Percentiles rank a stretch among this genome's conserved stretches.
Evolutionary conservation across 1,284 basidiomycete species (phyloP).

Genomic region (Entoloma clypeatum): DNA sequence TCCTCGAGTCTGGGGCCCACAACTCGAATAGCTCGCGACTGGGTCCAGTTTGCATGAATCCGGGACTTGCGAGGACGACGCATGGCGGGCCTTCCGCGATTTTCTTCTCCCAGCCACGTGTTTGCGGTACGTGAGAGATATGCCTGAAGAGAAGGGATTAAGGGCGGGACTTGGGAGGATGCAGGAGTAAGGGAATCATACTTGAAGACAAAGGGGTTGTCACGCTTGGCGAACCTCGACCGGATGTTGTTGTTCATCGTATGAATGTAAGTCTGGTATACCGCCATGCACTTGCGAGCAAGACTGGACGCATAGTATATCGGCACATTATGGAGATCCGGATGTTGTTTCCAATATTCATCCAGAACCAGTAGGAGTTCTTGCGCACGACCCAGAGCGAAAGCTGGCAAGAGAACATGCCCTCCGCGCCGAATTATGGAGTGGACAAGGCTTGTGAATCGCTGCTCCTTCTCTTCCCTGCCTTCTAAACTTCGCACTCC

Average conservation of each 20-base stretch:
- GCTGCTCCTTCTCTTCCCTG: slow-evolving; percentile 89
- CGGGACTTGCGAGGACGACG: slow-evolving; percentile 94
- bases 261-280: slow-evolving; percentile 98
- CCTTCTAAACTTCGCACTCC: slow-evolving; percentile 93
- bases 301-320: slow-evolving; percentile 97
- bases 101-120: slow-evolving; percentile 82
- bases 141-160: slow-evolving; percentile 47
- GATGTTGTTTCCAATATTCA: slow-evolving; percentile 97
- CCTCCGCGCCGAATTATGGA: slow-evolving; percentile 91
- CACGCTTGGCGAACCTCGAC: slow-evolving; percentile 82
- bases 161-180: slow-evolving; percentile 17
- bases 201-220: slow-evolving; percentile 97
- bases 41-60: slow-evolving; percentile 90
- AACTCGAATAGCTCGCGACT: slow-evolving; percentile 93
- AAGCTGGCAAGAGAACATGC: slow-evolving; percentile 90
- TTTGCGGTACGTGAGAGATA: slow-evolving; percentile 79
- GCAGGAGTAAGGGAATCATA: slow-evolving; percentile 37
- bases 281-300: slow-evolving; percentile 97
- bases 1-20: slow-evolving; percentile 95
- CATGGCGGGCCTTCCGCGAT: slow-evolving; percentile 87
- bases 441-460: slow-evolving; percentile 90
- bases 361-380: slow-evolving; percentile 94
- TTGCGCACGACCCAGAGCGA: slow-evolving; percentile 94
- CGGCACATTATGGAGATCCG: slow-evolving; percentile 92
- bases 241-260: slow-evolving; percentile 94